Evolutionary conservation across 108 stramenopile species (phyloP), one percentile per base, ranked within the genome.

Genomic region (Stephanodiscus triporus): DNA sequence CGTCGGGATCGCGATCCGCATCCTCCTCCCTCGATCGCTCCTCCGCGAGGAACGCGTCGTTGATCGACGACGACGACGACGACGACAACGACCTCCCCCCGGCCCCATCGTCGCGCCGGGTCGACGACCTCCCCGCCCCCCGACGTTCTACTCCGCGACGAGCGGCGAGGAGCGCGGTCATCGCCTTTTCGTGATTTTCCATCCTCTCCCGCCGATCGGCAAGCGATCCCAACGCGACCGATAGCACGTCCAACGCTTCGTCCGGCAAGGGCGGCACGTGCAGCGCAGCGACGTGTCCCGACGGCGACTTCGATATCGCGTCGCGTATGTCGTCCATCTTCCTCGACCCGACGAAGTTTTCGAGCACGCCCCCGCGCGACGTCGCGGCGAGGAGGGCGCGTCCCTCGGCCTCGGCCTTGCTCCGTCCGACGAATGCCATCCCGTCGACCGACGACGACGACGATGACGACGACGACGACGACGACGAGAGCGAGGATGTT

Each of bases 381-480:
- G 42, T 23, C 38, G 42, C n/a, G 22, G 38, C 63, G 0, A 63
- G 16, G 23, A 63, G 38, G 19, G 63, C 63, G 19, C 10, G n/a
- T 16, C 63, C 63, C 42, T 63, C 63, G 42, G 63, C 34, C 36
- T 63, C 23, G 63, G 63, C 42, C 11, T 40, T 40, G 40, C 40
- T 40, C 40, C 40, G 23, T n/a, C 59, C 37, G 34, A 24, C 16
- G n/a, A n/a, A 36, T 36, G 6, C 4, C 6, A 6, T 36, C 36
- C 36, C 36, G 36, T 36, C 36, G 6, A 36, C 36, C 6, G 36
- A 36, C 36, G 36, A 36, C 36, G 36, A 36, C 36, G 36, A 36
- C 36, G 36, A 36, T 6, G 36, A 36, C 36, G 36, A 36, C 6
- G n/a, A n/a, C n/a, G n/a, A n/a, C n/a, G n/a, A n/a, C n/a, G n/a